A percentile compares a stretch with the other conserved stretches of the same genome.
phyloP scores from a whole-genome alignment of 2,329 filamentous ascomycete species.

The Helicocarpus griseus region DNA sequence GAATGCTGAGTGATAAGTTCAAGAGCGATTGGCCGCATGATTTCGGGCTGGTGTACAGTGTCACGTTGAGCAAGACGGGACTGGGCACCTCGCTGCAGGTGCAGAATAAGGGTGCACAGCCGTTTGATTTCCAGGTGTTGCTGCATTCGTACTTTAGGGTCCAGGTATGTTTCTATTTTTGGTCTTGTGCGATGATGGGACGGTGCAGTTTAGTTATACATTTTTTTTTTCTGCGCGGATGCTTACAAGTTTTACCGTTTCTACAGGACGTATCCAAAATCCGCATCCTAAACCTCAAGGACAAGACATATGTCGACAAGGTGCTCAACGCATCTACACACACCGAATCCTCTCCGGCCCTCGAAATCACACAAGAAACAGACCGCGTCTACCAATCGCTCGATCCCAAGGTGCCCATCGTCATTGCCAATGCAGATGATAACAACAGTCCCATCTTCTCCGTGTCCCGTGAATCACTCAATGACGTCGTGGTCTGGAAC shows the following conservation, averaged over 20 bases:
- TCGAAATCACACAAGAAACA: conserved; percentile 67
- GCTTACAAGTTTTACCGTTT: background rate
- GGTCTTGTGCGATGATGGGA: too few relatives aligned
- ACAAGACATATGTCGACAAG: conserved; percentile 75
- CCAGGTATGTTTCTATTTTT: conserved; percentile 47
- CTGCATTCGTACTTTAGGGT: conserved; percentile 85
- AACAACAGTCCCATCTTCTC: conserved; percentile 55
- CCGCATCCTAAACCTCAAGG: conserved; percentile 64
- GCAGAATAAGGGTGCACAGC: conserved; percentile 69
- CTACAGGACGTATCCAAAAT: conserved; percentile 67
- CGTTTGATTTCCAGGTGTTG: conserved; percentile 82
- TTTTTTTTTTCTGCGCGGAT: background rate
- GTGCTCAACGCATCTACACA: conserved; percentile 53
- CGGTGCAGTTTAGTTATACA: too few relatives aligned
- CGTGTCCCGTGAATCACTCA: conserved; percentile 72
- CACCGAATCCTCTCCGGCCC: conserved; percentile 53
- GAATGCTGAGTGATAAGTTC: conserved; percentile 58
- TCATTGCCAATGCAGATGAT: conserved; percentile 39
- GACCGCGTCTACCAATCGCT: conserved; percentile 75
- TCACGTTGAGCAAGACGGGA: conserved; percentile 66
- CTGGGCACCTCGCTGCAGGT: conserved; percentile 77
- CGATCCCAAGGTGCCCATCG: conserved; percentile 39
- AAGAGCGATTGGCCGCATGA: conserved; percentile 71
- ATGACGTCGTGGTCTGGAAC: conserved; percentile 93
- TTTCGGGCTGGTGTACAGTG: conserved; percentile 87